Percentiles rank a stretch among this genome's conserved stretches.
Conservation (phyloP, 179 eudicot genomes). For the Spinacia oleracea region DNA sequence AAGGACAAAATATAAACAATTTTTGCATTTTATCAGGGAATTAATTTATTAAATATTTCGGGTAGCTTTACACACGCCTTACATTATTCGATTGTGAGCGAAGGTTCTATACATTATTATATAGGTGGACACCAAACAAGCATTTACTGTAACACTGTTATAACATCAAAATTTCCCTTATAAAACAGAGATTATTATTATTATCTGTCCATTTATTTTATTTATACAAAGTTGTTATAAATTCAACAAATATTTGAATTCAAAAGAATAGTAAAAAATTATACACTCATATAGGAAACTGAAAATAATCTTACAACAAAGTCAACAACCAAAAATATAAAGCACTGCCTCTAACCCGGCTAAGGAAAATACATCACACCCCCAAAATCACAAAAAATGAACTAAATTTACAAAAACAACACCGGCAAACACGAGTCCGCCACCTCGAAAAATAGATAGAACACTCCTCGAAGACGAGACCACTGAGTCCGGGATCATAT, state of each 20-base stretch:
- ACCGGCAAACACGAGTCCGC: constrained; percentile 8
- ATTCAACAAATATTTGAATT: neutral
- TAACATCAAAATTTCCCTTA: too few relatives aligned
- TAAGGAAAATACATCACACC: neutral
- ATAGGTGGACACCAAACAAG: too few relatives aligned
- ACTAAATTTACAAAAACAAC: constrained; percentile 20
- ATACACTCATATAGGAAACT: neutral
- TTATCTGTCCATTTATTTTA: too few relatives aligned
- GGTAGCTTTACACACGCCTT: too few relatives aligned
- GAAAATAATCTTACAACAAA: neutral
- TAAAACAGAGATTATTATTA: too few relatives aligned
- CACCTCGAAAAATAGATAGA: constrained; percentile 29
- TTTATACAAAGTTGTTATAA: too few relatives aligned
- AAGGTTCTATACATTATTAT: too few relatives aligned
- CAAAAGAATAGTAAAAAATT: neutral
- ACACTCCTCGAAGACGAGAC: constrained; percentile 25
- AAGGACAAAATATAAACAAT: too few relatives aligned
- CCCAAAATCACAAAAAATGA: neutral
- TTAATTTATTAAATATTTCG: too few relatives aligned
- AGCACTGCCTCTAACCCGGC: constrained; percentile 73
- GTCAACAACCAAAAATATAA: constrained; percentile 12
- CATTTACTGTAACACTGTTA: too few relatives aligned
- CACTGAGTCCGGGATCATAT: constrained; percentile 25
- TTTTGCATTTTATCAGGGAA: too few relatives aligned
- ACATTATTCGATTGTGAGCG: too few relatives aligned